Evolutionary conservation across 306 rosid genomes (phyloP).

Genomic region (Oxytropis ochrocephala): DNA sequence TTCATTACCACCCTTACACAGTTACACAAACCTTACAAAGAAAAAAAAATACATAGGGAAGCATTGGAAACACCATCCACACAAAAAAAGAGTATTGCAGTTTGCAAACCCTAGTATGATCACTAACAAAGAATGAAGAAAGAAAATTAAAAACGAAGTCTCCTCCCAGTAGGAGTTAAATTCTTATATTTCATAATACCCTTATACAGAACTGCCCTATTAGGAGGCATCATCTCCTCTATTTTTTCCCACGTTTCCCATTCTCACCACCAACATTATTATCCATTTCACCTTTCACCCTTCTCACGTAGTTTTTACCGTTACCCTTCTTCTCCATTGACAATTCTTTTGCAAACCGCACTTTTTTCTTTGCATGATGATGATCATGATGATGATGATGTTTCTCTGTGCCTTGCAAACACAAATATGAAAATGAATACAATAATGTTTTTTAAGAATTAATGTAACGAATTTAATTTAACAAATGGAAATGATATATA

Average conservation of each 20-base stretch:
- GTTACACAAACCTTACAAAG: background rate
- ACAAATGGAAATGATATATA: background rate
- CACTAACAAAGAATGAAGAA: too few species aligned
- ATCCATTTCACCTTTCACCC: constrained; percentile 5
- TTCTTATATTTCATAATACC: constrained; percentile 35
- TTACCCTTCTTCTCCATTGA: constrained; percentile 29
- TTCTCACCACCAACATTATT: background rate
- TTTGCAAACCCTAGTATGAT: too few species aligned
- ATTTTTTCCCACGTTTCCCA: background rate
- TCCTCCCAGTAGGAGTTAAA: constrained; percentile 14
- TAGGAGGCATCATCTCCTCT: constrained; percentile 51
- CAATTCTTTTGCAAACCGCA: constrained; percentile 54
- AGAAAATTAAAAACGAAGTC: constrained; percentile 10
- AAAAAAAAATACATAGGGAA: too few species aligned
- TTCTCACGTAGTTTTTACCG: background rate
- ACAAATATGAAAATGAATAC: background rate
- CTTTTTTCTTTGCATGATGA: constrained; percentile 48
- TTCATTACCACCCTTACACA: background rate
- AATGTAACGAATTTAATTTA: background rate
- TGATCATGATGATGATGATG: background rate
- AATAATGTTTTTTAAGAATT: background rate
- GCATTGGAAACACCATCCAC: background rate
- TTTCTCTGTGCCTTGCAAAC: constrained; percentile 17
- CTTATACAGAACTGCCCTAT: constrained; percentile 48
- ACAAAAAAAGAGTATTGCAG: too few species aligned